A percentile compares a stretch with the other conserved stretches of the same genome.
These are phyloP conservation scores for Glomus cerebriforme DNA, from an alignment of 192 early-diverging fungal species.

Conservation along the genomic window DNA sequence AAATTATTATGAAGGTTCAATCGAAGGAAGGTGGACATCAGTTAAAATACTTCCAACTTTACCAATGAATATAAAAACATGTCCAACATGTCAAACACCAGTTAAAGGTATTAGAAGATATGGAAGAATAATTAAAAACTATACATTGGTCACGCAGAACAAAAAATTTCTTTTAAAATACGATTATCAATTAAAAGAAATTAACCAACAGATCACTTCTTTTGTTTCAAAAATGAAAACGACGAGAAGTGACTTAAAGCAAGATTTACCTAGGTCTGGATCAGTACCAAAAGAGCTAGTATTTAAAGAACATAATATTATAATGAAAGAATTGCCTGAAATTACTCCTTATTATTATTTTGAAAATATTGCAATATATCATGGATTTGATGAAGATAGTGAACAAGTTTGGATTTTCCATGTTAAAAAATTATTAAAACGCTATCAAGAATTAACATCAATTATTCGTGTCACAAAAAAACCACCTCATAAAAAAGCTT, in stretches of 20 bases:
- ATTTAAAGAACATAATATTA: background rate
- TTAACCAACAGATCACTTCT: background rate
- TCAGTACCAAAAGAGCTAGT: background rate
- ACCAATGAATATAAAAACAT: background rate
- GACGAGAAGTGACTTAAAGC: background rate
- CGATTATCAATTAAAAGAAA: background rate
- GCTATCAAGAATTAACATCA: background rate
- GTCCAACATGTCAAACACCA: constrained; percentile 2
- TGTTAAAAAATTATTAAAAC: background rate
- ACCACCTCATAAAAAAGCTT: background rate
- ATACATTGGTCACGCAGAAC: background rate
- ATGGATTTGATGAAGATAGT: background rate
- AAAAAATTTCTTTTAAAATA: constrained; percentile 24
- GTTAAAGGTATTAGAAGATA: constrained; percentile 8
- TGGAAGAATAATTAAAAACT: constrained; percentile 23
- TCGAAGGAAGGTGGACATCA: background rate
- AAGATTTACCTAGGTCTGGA: background rate
- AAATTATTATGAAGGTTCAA: constrained; percentile 38
- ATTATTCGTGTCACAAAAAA: background rate
- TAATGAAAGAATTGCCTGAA: background rate
- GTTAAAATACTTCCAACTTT: background rate
- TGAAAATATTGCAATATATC: background rate
- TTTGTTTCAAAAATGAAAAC: background rate
- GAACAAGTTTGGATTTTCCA: background rate
- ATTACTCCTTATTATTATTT: background rate